These are phyloP conservation scores for Aureobasidium sp. DNA, from an alignment of 2,329 filamentous ascomycete species.

Conservation along the genomic window DNA sequence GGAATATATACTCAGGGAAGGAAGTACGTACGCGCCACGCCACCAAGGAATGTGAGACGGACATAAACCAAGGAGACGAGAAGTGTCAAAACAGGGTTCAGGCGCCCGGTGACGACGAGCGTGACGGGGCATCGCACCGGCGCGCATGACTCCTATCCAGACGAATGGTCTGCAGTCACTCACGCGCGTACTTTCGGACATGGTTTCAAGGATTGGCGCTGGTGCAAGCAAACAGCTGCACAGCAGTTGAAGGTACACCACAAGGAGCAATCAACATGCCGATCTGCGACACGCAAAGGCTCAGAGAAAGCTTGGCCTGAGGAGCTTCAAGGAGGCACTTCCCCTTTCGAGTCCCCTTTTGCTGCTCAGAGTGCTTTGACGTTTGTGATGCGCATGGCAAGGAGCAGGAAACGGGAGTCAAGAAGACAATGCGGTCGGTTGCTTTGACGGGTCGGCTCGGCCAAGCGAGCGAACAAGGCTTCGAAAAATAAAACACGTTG, in stretches of 20 bases:
- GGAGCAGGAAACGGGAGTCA: not conserved
- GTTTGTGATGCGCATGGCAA: not conserved
- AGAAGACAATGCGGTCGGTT: not conserved
- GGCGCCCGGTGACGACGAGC: not conserved
- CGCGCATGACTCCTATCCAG: not conserved
- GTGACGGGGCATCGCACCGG: not conserved
- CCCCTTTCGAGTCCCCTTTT: not conserved
- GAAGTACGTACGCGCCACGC: conserved; percentile 1
- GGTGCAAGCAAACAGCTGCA: conserved; percentile 1
- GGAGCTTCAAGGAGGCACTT: not conserved
- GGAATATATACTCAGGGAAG: conserved; percentile 4
- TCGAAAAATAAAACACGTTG: not conserved
- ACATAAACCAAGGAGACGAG: not conserved
- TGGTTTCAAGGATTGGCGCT: not conserved
- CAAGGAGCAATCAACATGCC: not conserved
- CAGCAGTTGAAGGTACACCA: not conserved
- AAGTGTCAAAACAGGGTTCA: not conserved
- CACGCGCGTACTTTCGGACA: not conserved
- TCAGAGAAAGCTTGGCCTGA: not conserved
- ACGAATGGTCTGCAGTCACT: not conserved
- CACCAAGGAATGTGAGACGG: conserved; percentile 6
- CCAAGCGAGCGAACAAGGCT: not conserved
- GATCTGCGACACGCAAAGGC: not conserved
- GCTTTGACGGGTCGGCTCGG: conserved; percentile 1
- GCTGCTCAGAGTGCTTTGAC: not conserved